Conservation (phyloP, 108 stramenopile species). For the Bacterosira constricta region DNA sequence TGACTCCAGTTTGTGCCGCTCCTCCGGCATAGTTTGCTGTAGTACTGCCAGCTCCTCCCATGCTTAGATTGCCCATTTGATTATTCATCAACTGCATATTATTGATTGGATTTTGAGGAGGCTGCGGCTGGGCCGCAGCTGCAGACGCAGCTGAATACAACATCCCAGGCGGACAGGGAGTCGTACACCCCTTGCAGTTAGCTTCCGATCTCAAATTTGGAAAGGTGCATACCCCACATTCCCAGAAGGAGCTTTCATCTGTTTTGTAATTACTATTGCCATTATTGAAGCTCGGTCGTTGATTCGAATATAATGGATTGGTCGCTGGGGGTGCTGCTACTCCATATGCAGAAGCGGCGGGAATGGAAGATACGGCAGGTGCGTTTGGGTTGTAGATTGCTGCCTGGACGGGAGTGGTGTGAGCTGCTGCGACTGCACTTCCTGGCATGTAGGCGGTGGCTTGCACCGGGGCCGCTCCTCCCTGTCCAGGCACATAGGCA, state of each 20-base stretch:
- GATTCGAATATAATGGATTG: not conserved
- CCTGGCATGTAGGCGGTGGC: slow-evolving; percentile 16
- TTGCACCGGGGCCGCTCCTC: not conserved
- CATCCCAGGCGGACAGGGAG: slow-evolving; percentile 3
- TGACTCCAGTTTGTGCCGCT: too few relatives aligned
- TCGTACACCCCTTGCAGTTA: slow-evolving; percentile 29
- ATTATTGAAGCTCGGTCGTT: not conserved
- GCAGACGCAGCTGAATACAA: not conserved
- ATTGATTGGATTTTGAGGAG: not conserved
- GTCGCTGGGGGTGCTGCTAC: not conserved
- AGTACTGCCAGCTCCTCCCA: too few relatives aligned
- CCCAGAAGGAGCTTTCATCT: slow-evolving; percentile 20
- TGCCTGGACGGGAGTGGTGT: not conserved
- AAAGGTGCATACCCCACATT: slow-evolving; percentile 30
- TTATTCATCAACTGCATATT: slow-evolving; percentile 5
- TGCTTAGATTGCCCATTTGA: not conserved
- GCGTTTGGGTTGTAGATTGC: not conserved
- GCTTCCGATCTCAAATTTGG: slow-evolving; percentile 23
- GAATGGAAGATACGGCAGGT: not conserved
- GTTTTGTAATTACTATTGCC: slow-evolving; percentile 11
- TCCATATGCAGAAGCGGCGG: not conserved
- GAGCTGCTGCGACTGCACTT: not conserved
- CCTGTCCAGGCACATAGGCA: slow-evolving; percentile 5
- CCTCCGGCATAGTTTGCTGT: too few relatives aligned
- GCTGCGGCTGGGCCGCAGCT: not conserved